Percentiles rank a stretch among this genome's conserved stretches.
phyloP scores from a whole-genome alignment of 148 eudicot genomes.

The Vaccinium macrocarpon region DNA sequence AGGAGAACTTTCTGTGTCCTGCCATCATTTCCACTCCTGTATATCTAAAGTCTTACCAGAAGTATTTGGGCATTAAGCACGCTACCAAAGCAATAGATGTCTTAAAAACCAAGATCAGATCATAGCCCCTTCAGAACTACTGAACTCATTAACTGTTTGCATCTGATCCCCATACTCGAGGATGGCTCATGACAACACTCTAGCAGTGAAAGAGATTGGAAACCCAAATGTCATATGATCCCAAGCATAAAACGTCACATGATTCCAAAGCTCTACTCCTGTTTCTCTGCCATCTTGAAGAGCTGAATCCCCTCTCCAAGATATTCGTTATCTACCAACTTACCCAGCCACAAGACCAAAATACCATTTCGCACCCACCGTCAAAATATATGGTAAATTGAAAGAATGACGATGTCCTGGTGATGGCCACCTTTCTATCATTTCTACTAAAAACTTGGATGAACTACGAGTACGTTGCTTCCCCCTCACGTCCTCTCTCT shows the following conservation, averaged over 20 bases:
- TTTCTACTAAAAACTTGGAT: not conserved
- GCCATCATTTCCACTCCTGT: not conserved
- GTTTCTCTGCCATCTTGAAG: conserved; percentile 73
- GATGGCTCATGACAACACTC: conserved; percentile 81
- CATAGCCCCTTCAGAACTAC: not conserved
- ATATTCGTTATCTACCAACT: conserved; percentile 61
- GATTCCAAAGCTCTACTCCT: conserved; percentile 58
- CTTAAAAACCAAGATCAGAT: not conserved
- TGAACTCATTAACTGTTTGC: conserved; percentile 51
- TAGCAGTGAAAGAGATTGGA: conserved; percentile 94
- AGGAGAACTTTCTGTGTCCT: not conserved
- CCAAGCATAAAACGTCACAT: conserved; percentile 92
- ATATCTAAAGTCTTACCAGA: not conserved
- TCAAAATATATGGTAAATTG: not conserved
- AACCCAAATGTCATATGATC: conserved; percentile 91
- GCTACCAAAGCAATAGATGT: not conserved
- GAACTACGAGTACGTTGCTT: not conserved
- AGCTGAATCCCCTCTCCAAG: conserved; percentile 90
- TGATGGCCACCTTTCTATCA: not conserved
- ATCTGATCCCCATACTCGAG: conserved; percentile 88
- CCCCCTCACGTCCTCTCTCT: not conserved
- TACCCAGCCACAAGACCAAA: conserved; percentile 66
- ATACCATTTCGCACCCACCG: not conserved
- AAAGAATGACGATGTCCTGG: not conserved
- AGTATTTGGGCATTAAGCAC: not conserved